phyloP scores from a whole-genome alignment of 2,329 filamentous ascomycete genomes.

The Teratosphaeria gauchensis region DNA sequence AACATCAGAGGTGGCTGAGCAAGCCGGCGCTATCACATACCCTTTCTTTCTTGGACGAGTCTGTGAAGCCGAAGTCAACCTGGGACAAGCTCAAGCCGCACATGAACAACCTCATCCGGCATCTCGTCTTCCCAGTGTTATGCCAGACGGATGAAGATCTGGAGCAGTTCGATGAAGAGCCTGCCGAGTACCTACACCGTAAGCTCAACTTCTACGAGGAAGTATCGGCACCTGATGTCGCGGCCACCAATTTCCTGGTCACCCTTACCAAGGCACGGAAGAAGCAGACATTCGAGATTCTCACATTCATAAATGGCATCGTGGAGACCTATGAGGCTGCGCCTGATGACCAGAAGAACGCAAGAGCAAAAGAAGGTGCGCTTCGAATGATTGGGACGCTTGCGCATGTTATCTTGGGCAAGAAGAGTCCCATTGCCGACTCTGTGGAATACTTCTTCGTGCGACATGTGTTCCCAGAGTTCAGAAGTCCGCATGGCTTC shows the following conservation, averaged over 20 bases:
- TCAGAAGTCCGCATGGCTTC: conserved; percentile 84
- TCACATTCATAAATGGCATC: conserved; percentile 89
- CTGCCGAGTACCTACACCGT: conserved; percentile 91
- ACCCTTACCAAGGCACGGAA: conserved; percentile 87
- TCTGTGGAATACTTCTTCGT: conserved; percentile 99
- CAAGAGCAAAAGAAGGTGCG: conserved; percentile 91
- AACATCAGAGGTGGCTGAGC: conserved; percentile 89
- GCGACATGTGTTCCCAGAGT: conserved; percentile 95
- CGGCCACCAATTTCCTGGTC: conserved; percentile 92
- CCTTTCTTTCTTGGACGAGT: conserved; percentile 91
- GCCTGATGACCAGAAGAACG: conserved; percentile 81
- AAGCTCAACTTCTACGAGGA: conserved; percentile 98
- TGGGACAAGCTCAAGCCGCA: conserved; percentile 91
- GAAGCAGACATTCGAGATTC: conserved; percentile 90
- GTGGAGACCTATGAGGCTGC: conserved; percentile 86
- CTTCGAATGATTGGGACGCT: conserved; percentile 94
- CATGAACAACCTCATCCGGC: conserved; percentile 83
- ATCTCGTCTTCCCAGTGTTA: conserved; percentile 90
- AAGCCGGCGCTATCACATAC: conserved; percentile 89
- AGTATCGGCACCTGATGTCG: conserved; percentile 86
- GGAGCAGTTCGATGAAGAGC: conserved; percentile 87
- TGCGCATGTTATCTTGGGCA: conserved; percentile 85
- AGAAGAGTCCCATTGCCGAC: conserved; percentile 96
- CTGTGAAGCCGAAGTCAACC: conserved; percentile 93
- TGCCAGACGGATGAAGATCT: conserved; percentile 88